Percentiles rank a stretch among this genome's conserved stretches.
Conservation (phyloP, 805 yeast species). For the Maudiozyma barnettii region DNA sequence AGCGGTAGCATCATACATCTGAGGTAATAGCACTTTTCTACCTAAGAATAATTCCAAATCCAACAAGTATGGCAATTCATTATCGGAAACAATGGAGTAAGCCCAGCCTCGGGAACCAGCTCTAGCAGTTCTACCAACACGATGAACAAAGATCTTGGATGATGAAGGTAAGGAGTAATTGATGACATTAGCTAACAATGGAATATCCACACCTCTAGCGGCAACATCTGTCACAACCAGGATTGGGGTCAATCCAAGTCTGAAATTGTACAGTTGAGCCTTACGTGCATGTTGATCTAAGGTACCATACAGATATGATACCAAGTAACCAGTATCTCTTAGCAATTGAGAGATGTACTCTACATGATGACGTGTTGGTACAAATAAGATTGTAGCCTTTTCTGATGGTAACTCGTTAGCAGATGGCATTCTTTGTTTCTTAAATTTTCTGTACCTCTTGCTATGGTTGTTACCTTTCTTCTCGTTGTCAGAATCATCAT, state of each 20-base stretch:
- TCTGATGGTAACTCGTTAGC: constrained; percentile 81
- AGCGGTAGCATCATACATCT: constrained; percentile 56
- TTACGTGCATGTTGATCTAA: constrained; percentile 92
- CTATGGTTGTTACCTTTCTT: constrained; percentile 26
- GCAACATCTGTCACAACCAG: constrained; percentile 97
- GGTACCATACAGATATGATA: constrained; percentile 86
- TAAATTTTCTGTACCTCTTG: constrained; percentile 33
- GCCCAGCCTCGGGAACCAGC: constrained; percentile 99
- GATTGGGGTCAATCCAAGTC: constrained; percentile 75
- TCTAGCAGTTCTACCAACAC: constrained; percentile 99
- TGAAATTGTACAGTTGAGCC: constrained; percentile 74
- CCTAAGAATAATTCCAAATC: constrained; percentile 90
- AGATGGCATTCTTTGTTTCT: constrained; percentile 54
- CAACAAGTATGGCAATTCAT: constrained; percentile 79
- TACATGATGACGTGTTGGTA: constrained; percentile 96
- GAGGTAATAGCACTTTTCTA: constrained; percentile 60
- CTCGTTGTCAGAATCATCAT: constrained; percentile 16
- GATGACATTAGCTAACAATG: constrained; percentile 88
- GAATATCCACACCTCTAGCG: constrained; percentile 98
- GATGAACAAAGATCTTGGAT: constrained; percentile 87
- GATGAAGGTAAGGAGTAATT: constrained; percentile 86
- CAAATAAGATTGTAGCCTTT: constrained; percentile 83
- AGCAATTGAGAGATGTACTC: constrained; percentile 73
- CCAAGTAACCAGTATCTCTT: constrained; percentile 72
- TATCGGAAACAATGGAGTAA: constrained; percentile 73